Conservation (phyloP, 805 yeast genomes). For the Starmera amethionina region DNA sequence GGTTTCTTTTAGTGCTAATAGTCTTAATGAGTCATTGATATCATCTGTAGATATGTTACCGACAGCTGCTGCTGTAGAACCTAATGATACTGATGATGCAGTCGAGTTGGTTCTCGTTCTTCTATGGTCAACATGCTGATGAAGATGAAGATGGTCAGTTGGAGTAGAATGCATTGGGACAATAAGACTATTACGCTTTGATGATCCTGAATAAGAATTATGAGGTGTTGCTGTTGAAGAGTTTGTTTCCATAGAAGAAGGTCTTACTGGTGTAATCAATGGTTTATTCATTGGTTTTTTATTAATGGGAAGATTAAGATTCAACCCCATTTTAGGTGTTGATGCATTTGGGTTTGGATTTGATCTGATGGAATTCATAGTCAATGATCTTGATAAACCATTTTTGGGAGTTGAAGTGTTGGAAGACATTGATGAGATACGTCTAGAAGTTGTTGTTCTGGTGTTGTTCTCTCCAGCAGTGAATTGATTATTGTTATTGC, state of each 20-base stretch:
- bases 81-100: not conserved
- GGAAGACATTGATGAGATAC: not conserved
- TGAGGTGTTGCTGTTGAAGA: not conserved
- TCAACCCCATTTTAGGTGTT: conserved; percentile 13
- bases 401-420: not conserved
- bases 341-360: conserved; percentile 9
- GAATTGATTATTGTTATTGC: not conserved
- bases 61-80: not conserved
- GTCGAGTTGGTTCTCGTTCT: conserved; percentile 15
- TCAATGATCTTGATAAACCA: conserved; percentile 13
- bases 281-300: not conserved
- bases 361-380: conserved; percentile 12
- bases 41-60: conserved; percentile 15
- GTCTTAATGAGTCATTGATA: conserved; percentile 45
- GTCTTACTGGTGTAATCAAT: too few relatives aligned
- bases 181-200: conserved; percentile 5
- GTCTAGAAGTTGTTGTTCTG: not conserved
- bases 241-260: too few relatives aligned
- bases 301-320: conserved; percentile 12
- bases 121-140: conserved; percentile 1
- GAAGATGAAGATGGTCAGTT: too few relatives aligned
- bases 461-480: not conserved
- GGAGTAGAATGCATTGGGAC: conserved; percentile 4
- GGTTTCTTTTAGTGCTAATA: conserved; percentile 61
- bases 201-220: not conserved